A percentile compares a stretch with the other conserved stretches of the same genome.
phyloP scores from a whole-genome alignment of 1,284 basidiomycete species.

The Cryptococcus floricola region DNA sequence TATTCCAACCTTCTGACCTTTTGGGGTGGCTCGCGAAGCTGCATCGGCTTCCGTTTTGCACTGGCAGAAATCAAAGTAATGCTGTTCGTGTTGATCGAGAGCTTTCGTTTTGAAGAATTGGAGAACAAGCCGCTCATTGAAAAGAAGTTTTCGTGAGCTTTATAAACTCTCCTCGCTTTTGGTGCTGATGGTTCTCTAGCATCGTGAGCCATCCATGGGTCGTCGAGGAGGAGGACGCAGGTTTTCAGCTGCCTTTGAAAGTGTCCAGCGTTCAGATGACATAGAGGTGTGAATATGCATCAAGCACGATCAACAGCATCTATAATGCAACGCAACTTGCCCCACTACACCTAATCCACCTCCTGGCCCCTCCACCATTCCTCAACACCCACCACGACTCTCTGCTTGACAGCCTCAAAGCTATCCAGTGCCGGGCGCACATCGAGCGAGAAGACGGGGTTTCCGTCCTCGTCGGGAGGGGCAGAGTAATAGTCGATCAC shows the following conservation, averaged over 20 bases:
- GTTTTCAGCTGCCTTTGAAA: too few species aligned
- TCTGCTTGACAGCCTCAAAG: constrained; percentile 65
- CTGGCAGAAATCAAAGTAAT: constrained; percentile 62
- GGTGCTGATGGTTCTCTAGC: too few species aligned
- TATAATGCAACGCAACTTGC: too few species aligned
- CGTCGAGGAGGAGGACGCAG: too few species aligned
- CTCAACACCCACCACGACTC: constrained; percentile 66
- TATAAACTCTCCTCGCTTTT: neutral
- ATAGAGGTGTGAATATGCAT: too few species aligned
- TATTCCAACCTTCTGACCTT: constrained; percentile 66
- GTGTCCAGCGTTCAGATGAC: too few species aligned
- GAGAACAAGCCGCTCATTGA: constrained; percentile 32
- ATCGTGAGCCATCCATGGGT: too few species aligned
- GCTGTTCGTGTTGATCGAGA: constrained; percentile 57
- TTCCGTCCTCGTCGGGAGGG: constrained; percentile 75
- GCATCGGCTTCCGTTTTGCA: constrained; percentile 69
- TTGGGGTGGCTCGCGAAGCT: constrained; percentile 62
- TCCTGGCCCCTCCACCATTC: constrained; percentile 56
- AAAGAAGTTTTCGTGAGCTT: constrained; percentile 34
- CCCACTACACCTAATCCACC: constrained; percentile 10
- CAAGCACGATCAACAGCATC: too few species aligned
- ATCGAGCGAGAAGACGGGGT: constrained; percentile 86
- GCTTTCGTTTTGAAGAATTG: constrained; percentile 57
- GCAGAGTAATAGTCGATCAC: constrained; percentile 96
- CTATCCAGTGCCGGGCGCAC: constrained; percentile 84